Percentiles rank a stretch among this genome's conserved stretches.
Evolutionary conservation across 345 rosid genomes (phyloP).

Genomic region (Euclidium syriacum): DNA sequence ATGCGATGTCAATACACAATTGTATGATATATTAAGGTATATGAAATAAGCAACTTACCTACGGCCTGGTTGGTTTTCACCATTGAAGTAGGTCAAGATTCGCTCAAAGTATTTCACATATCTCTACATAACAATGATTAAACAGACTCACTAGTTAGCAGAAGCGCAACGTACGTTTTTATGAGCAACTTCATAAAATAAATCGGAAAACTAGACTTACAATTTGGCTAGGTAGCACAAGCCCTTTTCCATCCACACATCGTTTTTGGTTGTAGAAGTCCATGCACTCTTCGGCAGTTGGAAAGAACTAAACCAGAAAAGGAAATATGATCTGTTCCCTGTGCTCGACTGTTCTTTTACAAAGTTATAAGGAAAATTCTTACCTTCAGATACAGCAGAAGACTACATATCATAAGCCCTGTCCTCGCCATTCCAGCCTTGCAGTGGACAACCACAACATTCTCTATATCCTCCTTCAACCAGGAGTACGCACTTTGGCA

Average conservation of each 20-base stretch:
- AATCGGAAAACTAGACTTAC: conserved; percentile 37
- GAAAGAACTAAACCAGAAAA: conserved; percentile 55
- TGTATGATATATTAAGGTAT: neutral
- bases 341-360: conserved; percentile 10
- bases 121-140: conserved; percentile 40
- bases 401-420: conserved; percentile 89
- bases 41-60: conserved; percentile 35
- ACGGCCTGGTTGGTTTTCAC: conserved; percentile 77
- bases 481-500: conserved; percentile 87
- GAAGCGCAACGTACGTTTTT: neutral
- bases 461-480: conserved; percentile 90
- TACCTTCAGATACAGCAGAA: conserved; percentile 73
- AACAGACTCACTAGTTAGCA: neutral
- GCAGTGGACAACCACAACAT: conserved; percentile 88
- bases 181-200: neutral
- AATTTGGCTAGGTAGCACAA: conserved; percentile 85
- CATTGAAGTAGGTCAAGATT: conserved; percentile 63
- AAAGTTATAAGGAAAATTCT: neutral
- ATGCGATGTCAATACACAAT: conserved; percentile 8
- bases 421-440: conserved; percentile 97
- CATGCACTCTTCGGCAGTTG: conserved; percentile 89
- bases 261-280: conserved; percentile 85
- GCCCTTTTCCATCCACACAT: conserved; percentile 84
- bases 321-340: neutral
- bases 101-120: conserved; percentile 83